Evolutionary conservation across 768 basidiomycete genomes (phyloP).

Genomic region (Termitomyces sp.): DNA sequence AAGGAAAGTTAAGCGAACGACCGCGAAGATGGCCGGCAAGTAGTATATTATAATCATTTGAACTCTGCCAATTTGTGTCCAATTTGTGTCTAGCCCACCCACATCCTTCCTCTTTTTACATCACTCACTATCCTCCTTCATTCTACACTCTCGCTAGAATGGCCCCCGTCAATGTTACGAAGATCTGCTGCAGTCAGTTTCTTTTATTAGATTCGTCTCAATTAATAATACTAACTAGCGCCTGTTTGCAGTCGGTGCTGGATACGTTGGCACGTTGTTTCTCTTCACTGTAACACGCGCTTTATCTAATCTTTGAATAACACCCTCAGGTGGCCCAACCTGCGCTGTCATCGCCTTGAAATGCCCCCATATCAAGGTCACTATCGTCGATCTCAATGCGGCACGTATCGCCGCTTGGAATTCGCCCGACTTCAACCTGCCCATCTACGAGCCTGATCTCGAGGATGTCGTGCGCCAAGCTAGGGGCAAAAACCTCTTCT

Average conservation of each 20-base stretch:
- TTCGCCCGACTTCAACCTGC: conserved; percentile 72
- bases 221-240: conserved; percentile 9
- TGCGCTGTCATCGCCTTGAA: conserved; percentile 93
- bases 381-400: conserved; percentile 97
- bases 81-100: not conserved
- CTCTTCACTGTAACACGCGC: not conserved
- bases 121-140: conserved; percentile 2
- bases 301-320: not conserved
- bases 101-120: not conserved
- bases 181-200: conserved; percentile 84
- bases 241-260: conserved; percentile 63
- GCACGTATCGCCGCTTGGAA: conserved; percentile 97
- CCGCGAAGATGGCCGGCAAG: not conserved
- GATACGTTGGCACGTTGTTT: conserved; percentile 76
- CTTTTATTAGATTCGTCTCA: not conserved
- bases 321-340: conserved; percentile 75
- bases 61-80: not conserved
- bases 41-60: not conserved
- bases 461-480: conserved; percentile 84
- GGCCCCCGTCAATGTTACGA: conserved; percentile 60
- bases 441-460: conserved; percentile 97
- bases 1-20: not conserved
- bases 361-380: conserved; percentile 90
- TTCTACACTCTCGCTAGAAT: conserved; percentile 22
- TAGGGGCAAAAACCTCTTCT: conserved; percentile 94